Conservation (phyloP, 805 yeast species). For the Naumovozyma dairenensis region DNA sequence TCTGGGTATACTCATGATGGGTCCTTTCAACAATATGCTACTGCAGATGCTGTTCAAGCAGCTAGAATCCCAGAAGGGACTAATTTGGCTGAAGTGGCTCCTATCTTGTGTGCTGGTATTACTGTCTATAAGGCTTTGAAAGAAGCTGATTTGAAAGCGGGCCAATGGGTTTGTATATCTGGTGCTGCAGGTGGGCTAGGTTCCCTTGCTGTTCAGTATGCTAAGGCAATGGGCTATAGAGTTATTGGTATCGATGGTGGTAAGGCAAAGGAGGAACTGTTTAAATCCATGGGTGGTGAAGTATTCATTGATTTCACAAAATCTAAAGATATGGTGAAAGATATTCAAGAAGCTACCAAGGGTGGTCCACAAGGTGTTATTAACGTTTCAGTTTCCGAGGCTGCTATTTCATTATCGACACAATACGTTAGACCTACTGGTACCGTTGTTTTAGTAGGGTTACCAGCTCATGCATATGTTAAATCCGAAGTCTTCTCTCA, state of each 20-base stretch:
- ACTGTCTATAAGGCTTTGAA: constrained; percentile 54
- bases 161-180: constrained; percentile 50
- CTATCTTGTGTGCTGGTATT: constrained; percentile 53
- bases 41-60: constrained; percentile 80
- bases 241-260: constrained; percentile 51
- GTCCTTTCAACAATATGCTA: constrained; percentile 80
- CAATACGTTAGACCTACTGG: constrained; percentile 55
- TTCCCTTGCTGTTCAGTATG: constrained; percentile 48
- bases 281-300: constrained; percentile 43
- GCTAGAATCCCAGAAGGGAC: constrained; percentile 66
- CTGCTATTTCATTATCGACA: constrained; percentile 48
- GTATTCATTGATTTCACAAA: constrained; percentile 45
- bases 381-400: constrained; percentile 59
- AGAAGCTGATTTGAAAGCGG: constrained; percentile 39
- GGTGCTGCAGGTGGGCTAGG: constrained; percentile 62
- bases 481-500: constrained; percentile 57
- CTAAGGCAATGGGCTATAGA: constrained; percentile 48
- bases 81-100: constrained; percentile 63
- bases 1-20: constrained; percentile 56
- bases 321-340: constrained; percentile 41
- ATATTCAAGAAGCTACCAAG: constrained; percentile 42
- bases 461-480: constrained; percentile 68
- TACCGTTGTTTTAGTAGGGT: constrained; percentile 60
- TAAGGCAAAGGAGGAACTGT: constrained; percentile 38
- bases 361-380: constrained; percentile 71